A percentile compares a stretch with the other conserved stretches of the same genome.
Conservation (phyloP, 2,329 filamentous ascomycete species). For the Emmonsiellopsis sp. region DNA sequence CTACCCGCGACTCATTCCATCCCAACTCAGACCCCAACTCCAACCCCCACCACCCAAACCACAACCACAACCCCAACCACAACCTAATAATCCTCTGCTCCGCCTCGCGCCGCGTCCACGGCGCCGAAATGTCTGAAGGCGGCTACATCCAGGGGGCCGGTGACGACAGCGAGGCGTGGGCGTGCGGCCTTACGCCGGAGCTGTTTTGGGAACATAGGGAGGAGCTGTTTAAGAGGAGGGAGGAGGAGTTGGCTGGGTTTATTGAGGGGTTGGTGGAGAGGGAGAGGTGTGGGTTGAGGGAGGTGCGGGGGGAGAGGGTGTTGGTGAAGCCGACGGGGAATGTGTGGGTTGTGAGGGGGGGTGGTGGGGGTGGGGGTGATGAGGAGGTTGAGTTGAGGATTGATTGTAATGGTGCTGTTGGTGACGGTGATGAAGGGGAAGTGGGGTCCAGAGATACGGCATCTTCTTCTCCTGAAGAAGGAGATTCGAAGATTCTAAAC, state of each 20-base stretch:
- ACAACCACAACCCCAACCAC: constrained; percentile 31
- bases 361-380: constrained; percentile 20
- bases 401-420: constrained; percentile 24
- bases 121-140: constrained; percentile 59
- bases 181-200: constrained; percentile 63
- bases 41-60: constrained; percentile 19
- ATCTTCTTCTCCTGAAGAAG: constrained; percentile 22
- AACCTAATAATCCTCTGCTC: constrained; percentile 76
- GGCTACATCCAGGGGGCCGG: constrained; percentile 91
- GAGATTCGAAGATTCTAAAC: constrained; percentile 32
- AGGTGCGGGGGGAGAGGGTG: constrained; percentile 17
- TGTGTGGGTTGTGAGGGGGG: constrained; percentile 18
- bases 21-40: constrained; percentile 43
- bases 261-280: constrained; percentile 38
- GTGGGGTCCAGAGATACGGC: constrained; percentile 13
- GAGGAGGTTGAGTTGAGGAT: constrained; percentile 38
- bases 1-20: constrained; percentile 57
- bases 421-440: constrained; percentile 16
- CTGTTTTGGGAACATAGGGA: constrained; percentile 69
- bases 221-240: constrained; percentile 52
- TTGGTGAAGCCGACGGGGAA: constrained; percentile 31
- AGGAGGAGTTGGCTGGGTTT: constrained; percentile 52
- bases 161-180: constrained; percentile 93
- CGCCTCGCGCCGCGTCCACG: constrained; percentile 62
- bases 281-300: constrained; percentile 13